Conservation (phyloP, 139 green algal genomes). For the Coelastrella sp. region DNA sequence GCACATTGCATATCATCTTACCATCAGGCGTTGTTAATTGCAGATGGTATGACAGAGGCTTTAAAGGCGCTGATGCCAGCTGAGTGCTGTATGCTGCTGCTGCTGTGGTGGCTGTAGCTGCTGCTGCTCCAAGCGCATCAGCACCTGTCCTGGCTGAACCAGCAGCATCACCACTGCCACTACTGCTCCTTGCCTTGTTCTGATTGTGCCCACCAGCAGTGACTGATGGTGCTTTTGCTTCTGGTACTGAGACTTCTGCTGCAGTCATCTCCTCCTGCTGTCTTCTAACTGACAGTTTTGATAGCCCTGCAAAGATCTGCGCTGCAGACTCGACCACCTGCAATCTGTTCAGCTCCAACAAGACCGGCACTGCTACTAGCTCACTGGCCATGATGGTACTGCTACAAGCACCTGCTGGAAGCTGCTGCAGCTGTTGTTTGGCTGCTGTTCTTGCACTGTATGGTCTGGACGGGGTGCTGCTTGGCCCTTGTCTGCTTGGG, state of each 20-base stretch:
- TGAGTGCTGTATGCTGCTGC: neutral
- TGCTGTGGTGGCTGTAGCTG: neutral
- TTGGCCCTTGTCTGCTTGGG: neutral
- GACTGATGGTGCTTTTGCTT: neutral
- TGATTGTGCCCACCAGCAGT: neutral
- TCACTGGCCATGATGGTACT: neutral
- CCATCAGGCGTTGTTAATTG: neutral
- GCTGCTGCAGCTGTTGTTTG: neutral
- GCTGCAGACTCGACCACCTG: neutral
- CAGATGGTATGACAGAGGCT: constrained; percentile 21
- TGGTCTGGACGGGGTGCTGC: neutral
- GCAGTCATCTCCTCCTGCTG: neutral
- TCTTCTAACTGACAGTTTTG: neutral
- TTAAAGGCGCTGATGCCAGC: neutral
- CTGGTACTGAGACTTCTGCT: neutral
- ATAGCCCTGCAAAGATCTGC: neutral
- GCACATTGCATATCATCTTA: neutral
- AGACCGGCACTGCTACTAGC: neutral
- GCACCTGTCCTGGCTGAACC: neutral
- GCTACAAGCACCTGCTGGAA: neutral
- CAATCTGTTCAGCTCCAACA: constrained; percentile 20
- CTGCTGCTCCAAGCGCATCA: constrained; percentile 19
- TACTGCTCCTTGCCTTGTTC: neutral
- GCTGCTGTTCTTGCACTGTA: neutral
- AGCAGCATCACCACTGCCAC: neutral